Percentiles rank a stretch among this genome's conserved stretches.
These are phyloP conservation scores for Pseudocercospora pini-densiflorae DNA, from an alignment of 2,329 filamentous ascomycete genomes.

Conservation along the genomic window DNA sequence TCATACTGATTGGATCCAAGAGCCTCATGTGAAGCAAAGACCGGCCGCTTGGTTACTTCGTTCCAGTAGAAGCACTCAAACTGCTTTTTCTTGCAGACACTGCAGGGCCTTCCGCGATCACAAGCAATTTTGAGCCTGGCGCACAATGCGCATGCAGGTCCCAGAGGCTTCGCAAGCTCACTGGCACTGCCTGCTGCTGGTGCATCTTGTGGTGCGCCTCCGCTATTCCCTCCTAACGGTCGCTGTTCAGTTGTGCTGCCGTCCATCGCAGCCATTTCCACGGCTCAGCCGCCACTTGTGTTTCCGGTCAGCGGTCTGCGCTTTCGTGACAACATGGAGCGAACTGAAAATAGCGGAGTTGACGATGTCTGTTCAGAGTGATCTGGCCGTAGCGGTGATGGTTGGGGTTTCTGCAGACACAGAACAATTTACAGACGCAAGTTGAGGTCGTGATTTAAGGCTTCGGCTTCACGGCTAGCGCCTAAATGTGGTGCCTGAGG, in stretches of 20 bases:
- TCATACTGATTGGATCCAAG: background rate
- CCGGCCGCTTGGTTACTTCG: background rate
- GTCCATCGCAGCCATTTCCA: background rate
- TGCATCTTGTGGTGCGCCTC: background rate
- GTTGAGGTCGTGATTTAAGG: background rate
- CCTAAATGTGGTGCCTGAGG: background rate
- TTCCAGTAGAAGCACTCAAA: constrained; percentile 9
- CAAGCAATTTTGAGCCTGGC: background rate
- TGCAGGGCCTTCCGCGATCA: background rate
- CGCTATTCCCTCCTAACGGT: background rate
- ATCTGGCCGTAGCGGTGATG: background rate
- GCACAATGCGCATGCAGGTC: background rate
- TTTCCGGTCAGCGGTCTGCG: background rate
- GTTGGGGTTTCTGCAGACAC: background rate
- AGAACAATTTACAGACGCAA: background rate
- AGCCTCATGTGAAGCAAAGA: background rate
- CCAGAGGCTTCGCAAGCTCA: background rate
- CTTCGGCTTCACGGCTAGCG: background rate
- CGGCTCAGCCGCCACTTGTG: constrained; percentile 1
- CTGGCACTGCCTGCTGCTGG: background rate
- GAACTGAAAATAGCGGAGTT: background rate
- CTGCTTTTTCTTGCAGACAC: background rate
- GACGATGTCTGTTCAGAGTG: background rate
- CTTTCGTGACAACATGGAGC: constrained; percentile 5
- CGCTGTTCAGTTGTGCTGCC: background rate